phyloP scores from a whole-genome alignment of 495 filamentous ascomycete species.

The Letharia lupina region DNA sequence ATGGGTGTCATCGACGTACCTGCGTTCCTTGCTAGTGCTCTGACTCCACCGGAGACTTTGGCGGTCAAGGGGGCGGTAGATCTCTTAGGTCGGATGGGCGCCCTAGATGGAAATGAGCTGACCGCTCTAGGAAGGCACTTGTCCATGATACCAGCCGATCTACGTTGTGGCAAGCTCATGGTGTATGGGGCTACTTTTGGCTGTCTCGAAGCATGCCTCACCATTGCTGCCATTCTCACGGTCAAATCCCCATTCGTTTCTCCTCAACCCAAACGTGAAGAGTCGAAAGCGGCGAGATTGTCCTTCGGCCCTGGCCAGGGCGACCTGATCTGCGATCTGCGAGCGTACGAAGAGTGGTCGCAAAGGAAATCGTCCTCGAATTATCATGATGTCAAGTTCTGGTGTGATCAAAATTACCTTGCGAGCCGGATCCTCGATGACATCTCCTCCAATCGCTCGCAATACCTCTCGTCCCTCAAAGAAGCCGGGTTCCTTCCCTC shows the following conservation, averaged over 20 bases:
- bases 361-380: slow-evolving; percentile 47
- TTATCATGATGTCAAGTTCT: slow-evolving; percentile 58
- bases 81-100: slow-evolving; percentile 76
- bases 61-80: slow-evolving; percentile 78
- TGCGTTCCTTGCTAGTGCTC: slow-evolving; percentile 71
- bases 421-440: slow-evolving; percentile 73
- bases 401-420: slow-evolving; percentile 87
- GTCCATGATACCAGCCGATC: slow-evolving; percentile 87
- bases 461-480: slow-evolving; percentile 77
- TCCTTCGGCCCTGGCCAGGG: slow-evolving; percentile 70
- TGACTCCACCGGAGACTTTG: slow-evolving; percentile 75
- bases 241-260: slow-evolving; percentile 76
- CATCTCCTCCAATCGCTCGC: slow-evolving; percentile 74
- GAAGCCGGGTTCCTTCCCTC: slow-evolving; percentile 73
- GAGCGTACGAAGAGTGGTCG: slow-evolving; percentile 76
- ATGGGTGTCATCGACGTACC: slow-evolving; percentile 83
- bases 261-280: slow-evolving; percentile 70
- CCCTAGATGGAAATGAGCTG: slow-evolving; percentile 71
- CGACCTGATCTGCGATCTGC: slow-evolving; percentile 77
- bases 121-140: slow-evolving; percentile 87
- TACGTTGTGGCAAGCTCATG: slow-evolving; percentile 89
- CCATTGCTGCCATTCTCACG: slow-evolving; percentile 85
- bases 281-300: slow-evolving; percentile 66
- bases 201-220: slow-evolving; percentile 78
- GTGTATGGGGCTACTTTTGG: slow-evolving; percentile 88